Percentiles rank a stretch among this genome's conserved stretches.
phyloP scores from a whole-genome alignment of 345 rosid genomes.

The Ricinus communis region DNA sequence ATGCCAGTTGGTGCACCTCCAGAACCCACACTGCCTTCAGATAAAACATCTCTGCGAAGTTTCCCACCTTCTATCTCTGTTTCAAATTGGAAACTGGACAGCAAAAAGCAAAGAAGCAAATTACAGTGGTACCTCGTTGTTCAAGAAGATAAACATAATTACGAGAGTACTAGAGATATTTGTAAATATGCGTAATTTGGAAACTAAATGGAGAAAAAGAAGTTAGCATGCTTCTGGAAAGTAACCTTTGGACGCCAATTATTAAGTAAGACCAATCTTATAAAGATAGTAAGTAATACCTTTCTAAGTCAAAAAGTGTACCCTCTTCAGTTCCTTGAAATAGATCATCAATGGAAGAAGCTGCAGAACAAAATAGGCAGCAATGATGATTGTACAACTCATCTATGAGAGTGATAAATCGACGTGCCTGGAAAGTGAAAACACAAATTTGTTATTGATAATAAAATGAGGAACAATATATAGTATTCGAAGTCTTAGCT shows the following conservation, averaged over 20 bases:
- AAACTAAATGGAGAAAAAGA: background rate
- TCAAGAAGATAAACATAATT: background rate
- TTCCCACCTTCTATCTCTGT: slow-evolving; percentile 75
- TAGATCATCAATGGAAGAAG: slow-evolving; percentile 78
- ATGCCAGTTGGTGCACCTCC: slow-evolving; percentile 69
- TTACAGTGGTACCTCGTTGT: background rate
- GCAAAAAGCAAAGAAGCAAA: slow-evolving; percentile 2
- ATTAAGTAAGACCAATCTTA: background rate
- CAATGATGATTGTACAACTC: slow-evolving; percentile 95
- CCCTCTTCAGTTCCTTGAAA: slow-evolving; percentile 98
- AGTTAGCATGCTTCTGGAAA: background rate
- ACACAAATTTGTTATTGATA: background rate
- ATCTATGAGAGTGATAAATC: slow-evolving; percentile 90
- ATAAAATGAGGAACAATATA: background rate
- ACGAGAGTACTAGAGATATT: background rate
- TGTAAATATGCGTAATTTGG: too few species aligned
- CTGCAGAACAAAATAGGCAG: slow-evolving; percentile 64
- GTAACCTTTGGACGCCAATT: too few species aligned
- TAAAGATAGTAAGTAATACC: slow-evolving; percentile 35
- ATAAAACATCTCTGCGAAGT: slow-evolving; percentile 74
- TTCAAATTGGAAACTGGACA: slow-evolving; percentile 84
- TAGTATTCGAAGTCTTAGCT: background rate
- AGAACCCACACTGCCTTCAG: slow-evolving; percentile 67
- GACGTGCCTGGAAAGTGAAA: slow-evolving; percentile 66
- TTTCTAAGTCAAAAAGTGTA: slow-evolving; percentile 77